Conservation (phyloP, 2,329 filamentous ascomycete species). For the Aaosphaeria pasadenensis region DNA sequence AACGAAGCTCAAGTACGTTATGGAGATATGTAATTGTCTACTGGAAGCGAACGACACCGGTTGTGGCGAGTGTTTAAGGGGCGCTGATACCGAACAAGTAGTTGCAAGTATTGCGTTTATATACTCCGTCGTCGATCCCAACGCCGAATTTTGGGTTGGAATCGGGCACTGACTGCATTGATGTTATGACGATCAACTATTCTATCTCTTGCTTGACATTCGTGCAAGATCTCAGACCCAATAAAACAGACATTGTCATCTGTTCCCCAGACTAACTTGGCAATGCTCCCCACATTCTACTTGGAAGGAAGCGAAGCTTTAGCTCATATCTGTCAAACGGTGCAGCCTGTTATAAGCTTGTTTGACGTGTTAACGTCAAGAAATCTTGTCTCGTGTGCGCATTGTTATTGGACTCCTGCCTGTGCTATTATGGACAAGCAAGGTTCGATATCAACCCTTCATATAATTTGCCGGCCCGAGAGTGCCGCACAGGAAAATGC, state of each 20-base stretch:
- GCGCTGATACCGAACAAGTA: constrained; percentile 1
- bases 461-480: constrained; percentile 21
- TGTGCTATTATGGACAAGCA: background rate
- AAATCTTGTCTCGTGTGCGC: constrained; percentile 4
- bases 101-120: constrained; percentile 7
- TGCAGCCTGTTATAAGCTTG: constrained; percentile 1
- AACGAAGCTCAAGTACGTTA: background rate
- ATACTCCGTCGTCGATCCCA: constrained; percentile 10
- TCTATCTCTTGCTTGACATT: constrained; percentile 14
- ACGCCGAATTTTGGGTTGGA: background rate
- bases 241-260: constrained; percentile 15
- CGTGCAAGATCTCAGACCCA: constrained; percentile 9
- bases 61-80: constrained; percentile 2
- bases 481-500: background rate
- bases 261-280: constrained; percentile 12
- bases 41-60: background rate
- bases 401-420: constrained; percentile 10
- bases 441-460: constrained; percentile 8
- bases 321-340: constrained; percentile 11
- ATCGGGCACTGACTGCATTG: constrained; percentile 4
- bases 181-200: constrained; percentile 11
- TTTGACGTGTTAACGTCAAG: background rate
- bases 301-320: constrained; percentile 5
- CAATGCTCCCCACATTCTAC: constrained; percentile 15
- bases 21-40: no score